These are phyloP conservation scores for Cupressus sempervirens DNA, from an alignment of 75 land plant species.

Conservation along the genomic window DNA sequence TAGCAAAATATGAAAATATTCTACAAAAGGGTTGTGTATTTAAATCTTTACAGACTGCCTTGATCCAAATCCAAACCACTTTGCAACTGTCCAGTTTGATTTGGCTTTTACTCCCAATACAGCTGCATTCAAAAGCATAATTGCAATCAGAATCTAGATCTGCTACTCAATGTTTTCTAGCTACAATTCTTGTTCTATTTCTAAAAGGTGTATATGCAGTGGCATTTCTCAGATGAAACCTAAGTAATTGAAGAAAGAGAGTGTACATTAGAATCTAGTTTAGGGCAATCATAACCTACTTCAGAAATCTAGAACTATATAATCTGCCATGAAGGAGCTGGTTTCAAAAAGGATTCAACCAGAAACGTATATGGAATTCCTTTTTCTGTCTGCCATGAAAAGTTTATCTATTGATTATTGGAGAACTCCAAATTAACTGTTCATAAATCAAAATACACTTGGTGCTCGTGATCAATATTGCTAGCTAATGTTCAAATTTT, in stretches of 20 bases:
- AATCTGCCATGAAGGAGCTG: not conserved
- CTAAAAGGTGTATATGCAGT: not conserved
- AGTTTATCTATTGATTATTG: not conserved
- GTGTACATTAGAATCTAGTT: not conserved
- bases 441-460: not conserved
- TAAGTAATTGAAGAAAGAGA: not conserved
- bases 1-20: not conserved
- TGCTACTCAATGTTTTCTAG: not conserved
- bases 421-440: not conserved
- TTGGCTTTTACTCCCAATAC: not conserved
- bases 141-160: not conserved
- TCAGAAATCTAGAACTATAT: not conserved
- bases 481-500: not conserved
- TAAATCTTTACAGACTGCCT: slow-evolving; percentile 4
- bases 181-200: not conserved
- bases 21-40: not conserved
- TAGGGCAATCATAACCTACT: not conserved
- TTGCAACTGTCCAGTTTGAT: slow-evolving; percentile 6
- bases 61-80: slow-evolving; percentile 12
- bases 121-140: not conserved
- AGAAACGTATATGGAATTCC: not conserved
- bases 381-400: not conserved
- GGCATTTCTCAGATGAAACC: not conserved
- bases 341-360: not conserved
- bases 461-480: not conserved